phyloP scores from a whole-genome alignment of 805 yeast species.

The Millerago galiae region DNA sequence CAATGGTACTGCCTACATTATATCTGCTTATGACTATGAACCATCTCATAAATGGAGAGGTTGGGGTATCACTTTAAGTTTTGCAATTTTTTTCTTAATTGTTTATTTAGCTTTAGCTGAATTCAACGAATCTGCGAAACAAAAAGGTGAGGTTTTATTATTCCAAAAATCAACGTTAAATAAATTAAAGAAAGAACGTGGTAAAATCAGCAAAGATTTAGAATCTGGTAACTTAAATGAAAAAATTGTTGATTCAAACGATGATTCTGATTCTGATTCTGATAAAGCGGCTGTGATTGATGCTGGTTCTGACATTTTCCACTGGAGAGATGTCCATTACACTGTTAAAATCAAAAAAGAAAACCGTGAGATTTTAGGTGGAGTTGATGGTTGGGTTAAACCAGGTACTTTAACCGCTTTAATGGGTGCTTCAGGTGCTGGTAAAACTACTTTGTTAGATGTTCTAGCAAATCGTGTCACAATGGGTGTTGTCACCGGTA shows the following conservation, averaged over 20 bases:
- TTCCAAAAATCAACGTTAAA: slow-evolving; percentile 46
- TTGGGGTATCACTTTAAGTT: slow-evolving; percentile 56
- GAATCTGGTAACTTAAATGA: slow-evolving; percentile 26
- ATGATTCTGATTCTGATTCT: slow-evolving; percentile 7
- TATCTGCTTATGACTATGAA: slow-evolving; percentile 37
- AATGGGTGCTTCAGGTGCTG: slow-evolving; percentile 79
- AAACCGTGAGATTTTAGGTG: slow-evolving; percentile 51
- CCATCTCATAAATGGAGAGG: slow-evolving; percentile 55
- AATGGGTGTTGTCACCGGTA: slow-evolving; percentile 65
- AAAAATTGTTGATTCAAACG: slow-evolving; percentile 3
- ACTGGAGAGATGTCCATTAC: slow-evolving; percentile 72
- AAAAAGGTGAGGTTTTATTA: slow-evolving; percentile 64
- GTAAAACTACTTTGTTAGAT: slow-evolving; percentile 70
- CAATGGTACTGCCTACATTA: slow-evolving; percentile 45
- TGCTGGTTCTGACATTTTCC: slow-evolving; percentile 51
- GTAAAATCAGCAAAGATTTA: slow-evolving; percentile 21
- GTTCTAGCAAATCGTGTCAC: slow-evolving; percentile 67
- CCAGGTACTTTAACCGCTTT: slow-evolving; percentile 79
- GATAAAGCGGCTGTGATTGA: slow-evolving; percentile 16
- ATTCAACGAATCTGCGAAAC: slow-evolving; percentile 52
- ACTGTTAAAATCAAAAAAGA: slow-evolving; percentile 59
- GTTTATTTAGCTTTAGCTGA: slow-evolving; percentile 52
- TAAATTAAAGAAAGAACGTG: slow-evolving; percentile 37
- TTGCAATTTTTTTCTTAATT: slow-evolving; percentile 44
- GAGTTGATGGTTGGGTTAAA: slow-evolving; percentile 78